Evolutionary conservation across 2,329 filamentous ascomycete species (phyloP).

Genomic region (Arthrobotrys sphaeroides): DNA sequence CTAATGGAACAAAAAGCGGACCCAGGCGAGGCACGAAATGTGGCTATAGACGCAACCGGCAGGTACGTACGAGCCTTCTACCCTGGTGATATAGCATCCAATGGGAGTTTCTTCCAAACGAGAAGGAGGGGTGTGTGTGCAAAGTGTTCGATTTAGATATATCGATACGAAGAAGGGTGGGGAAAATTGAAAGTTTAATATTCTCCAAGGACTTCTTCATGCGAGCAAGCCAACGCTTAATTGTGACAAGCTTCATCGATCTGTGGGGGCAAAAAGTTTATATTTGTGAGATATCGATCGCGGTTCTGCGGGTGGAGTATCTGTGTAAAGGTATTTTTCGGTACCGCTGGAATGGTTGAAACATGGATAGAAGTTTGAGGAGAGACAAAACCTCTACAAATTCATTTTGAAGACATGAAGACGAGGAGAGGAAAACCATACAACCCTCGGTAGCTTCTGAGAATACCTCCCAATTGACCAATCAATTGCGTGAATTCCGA

Average conservation of each 20-base stretch:
- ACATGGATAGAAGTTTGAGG: constrained; percentile 4
- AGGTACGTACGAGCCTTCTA: not conserved
- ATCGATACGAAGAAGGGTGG: no score
- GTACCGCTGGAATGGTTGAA: constrained; percentile 8
- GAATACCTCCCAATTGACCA: not conserved
- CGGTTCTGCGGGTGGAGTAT: not conserved
- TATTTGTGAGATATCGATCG: not conserved
- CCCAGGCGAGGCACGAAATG: not conserved
- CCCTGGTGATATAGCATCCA: not conserved
- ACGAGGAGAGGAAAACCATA: not conserved
- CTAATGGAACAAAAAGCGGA: not conserved
- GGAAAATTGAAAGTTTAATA: not conserved
- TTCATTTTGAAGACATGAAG: not conserved
- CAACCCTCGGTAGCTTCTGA: not conserved
- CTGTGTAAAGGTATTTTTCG: not conserved
- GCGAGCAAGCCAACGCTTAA: constrained; percentile 1
- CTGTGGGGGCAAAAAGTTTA: not conserved
- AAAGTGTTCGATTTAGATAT: not conserved
- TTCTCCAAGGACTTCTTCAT: not conserved
- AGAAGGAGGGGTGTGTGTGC: not conserved
- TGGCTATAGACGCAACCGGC: constrained; percentile 6
- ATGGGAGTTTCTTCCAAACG: not conserved
- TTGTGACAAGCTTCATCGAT: not conserved
- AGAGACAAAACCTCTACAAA: not conserved
- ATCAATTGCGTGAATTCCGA: not conserved